Evolutionary conservation across 768 basidiomycete species (phyloP).

Genomic region (Collybia sordida): DNA sequence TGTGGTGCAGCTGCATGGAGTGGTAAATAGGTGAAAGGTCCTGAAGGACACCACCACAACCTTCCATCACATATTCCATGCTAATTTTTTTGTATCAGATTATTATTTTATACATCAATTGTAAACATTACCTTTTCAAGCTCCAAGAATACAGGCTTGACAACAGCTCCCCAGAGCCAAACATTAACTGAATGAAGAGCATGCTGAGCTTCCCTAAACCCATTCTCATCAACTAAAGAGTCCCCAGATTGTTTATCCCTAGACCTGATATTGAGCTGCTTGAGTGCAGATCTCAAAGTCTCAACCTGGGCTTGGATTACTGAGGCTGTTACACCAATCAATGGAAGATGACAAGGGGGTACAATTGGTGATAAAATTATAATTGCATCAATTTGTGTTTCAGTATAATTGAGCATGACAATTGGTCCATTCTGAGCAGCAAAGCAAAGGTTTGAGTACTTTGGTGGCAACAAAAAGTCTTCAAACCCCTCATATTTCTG

Average conservation of each 20-base stretch:
- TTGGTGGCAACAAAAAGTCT: conserved; percentile 23
- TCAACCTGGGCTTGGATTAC: neutral
- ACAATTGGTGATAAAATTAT: conserved; percentile 3
- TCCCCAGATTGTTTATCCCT: neutral
- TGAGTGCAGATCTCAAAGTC: neutral
- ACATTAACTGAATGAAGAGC: neutral
- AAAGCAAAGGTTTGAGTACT: conserved; percentile 22
- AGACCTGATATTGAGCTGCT: neutral
- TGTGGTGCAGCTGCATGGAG: conserved; percentile 8
- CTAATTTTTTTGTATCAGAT: no score
- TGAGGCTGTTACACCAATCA: neutral
- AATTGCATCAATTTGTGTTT: conserved; percentile 12
- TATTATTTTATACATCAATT: neutral
- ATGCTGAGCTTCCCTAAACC: neutral
- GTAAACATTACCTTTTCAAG: conserved; percentile 6
- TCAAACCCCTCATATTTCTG: conserved; percentile 28
- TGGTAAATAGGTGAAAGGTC: conserved; percentile 9
- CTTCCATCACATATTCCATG: neutral
- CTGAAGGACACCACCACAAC: conserved; percentile 10
- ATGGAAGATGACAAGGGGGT: neutral
- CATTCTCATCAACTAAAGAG: neutral
- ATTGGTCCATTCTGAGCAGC: conserved; percentile 32
- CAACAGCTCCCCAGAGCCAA: conserved; percentile 1
- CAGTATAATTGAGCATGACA: conserved; percentile 29
- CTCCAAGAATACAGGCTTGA: conserved; percentile 1